Base-by-base conservation (phyloP, 73 alveolate species). In the Paramecium bursaria region DNA sequence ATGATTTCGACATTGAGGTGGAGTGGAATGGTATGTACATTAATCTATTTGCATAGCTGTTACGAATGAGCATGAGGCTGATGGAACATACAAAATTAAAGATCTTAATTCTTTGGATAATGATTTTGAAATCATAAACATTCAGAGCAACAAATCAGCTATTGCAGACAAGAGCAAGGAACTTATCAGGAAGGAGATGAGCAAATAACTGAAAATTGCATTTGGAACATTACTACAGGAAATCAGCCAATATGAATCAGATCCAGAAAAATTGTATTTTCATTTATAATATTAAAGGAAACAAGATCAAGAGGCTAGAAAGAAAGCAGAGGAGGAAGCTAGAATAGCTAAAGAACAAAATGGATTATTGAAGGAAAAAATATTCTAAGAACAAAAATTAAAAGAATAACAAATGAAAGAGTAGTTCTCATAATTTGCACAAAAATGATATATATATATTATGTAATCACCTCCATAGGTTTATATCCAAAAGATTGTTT, bases 21-120 rank as follows among this genome's bases (percentile, higher is more conserved):
- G 82, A 67, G 44, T 67, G 82, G 82, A 35, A 67, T 57, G 76
- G 76, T 57, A 57, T 0, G n/a, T n/a, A n/a, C n/a, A n/a, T n/a
- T n/a, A n/a, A 2, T n/a, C 33, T 29, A 9, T 17, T 23, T n/a
- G 33, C 2, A 23, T 10, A 67, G 82, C 60, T 33, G 82, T 67
- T 4, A 42, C 19, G 19, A 15, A 67, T 14, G 82, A 67, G 33
- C 53, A 67, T 67, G 82, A 67, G 22, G 82, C 82, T 19, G 82
- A 67, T 2, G 82, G 82, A 15, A 67, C 60, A 15, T 67, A 67
- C 55, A 67, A 67, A 39, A 67, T 67, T 19, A 67, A 67, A 19
- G 82, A 67, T 57, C 44, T 67, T 4, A 67, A 67, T 19, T 67
- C 82, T 19, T 42, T 67, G 19, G 82, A 67, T 42, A 67, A 67